Percentiles rank a stretch among this genome's conserved stretches.
phyloP scores from a whole-genome alignment of 805 yeast species.

The Ascoidea asiatica region DNA sequence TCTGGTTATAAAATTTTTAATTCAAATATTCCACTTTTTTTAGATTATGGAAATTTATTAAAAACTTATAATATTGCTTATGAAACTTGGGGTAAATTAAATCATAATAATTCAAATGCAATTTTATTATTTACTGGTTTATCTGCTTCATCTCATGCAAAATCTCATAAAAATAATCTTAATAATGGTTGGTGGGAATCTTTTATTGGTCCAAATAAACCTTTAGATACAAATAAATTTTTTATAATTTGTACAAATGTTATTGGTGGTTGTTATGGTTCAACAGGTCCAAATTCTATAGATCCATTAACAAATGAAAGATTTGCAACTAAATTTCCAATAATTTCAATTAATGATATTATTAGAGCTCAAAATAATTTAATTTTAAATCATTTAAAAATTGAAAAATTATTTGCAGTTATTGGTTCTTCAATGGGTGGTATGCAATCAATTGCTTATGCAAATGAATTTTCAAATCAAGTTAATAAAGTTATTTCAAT shows the following conservation, averaged over 20 bases:
- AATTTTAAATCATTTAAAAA: conserved; percentile 47
- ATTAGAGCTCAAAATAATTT: conserved; percentile 74
- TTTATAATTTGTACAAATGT: conserved; percentile 85
- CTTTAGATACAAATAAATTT: conserved; percentile 65
- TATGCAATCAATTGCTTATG: conserved; percentile 90
- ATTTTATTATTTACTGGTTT: conserved; percentile 80
- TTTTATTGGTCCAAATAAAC: conserved; percentile 72
- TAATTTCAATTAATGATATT: conserved; percentile 79
- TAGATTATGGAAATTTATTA: conserved; percentile 73
- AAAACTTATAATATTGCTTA: conserved; percentile 75
- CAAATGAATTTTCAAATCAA: conserved; percentile 65
- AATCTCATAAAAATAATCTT: conserved; percentile 55
- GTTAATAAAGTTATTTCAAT: conserved; percentile 69
- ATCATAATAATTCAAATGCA: conserved; percentile 51
- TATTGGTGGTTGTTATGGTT: conserved; percentile 89
- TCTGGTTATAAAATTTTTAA: conserved; percentile 52
- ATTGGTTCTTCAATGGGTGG: conserved; percentile 97
- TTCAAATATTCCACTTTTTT: conserved; percentile 43
- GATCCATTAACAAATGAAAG: conserved; percentile 44
- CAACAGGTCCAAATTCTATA: conserved; percentile 79
- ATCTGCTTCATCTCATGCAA: conserved; percentile 90
- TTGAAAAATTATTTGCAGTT: conserved; percentile 54
- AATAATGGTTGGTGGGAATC: conserved; percentile 93
- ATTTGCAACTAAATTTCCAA: conserved; percentile 83
- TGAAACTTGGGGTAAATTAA: conserved; percentile 82